Percentiles rank a stretch among this genome's conserved stretches.
These are phyloP conservation scores for Clavispora carvajalis DNA, from an alignment of 805 yeast species.

Conservation along the genomic window DNA sequence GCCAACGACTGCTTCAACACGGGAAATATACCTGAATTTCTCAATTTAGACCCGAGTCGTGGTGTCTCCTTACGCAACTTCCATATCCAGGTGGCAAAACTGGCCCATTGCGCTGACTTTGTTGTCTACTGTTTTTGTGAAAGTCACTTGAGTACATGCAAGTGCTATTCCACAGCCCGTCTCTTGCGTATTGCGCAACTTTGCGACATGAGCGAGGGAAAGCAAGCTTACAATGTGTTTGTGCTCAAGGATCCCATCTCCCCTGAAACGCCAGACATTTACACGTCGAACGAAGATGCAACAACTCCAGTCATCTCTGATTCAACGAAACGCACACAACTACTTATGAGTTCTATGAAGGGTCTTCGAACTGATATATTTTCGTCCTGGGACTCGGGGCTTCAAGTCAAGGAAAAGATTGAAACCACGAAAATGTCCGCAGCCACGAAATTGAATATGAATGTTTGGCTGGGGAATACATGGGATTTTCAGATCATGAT, in stretches of 20 bases:
- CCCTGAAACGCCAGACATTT: conserved; percentile 3
- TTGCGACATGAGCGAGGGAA: conserved; percentile 9
- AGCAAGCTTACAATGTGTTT: conserved; percentile 18
- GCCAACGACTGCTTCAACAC: conserved; percentile 40
- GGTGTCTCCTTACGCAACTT: conserved; percentile 81
- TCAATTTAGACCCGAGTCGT: conserved; percentile 57
- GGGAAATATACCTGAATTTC: conserved; percentile 47
- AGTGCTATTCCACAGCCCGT: conserved; percentile 22
- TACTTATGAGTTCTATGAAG: conserved; percentile 9
- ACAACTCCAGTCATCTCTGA: conserved; percentile 7
- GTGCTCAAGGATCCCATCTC: conserved; percentile 2
- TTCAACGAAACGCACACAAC: conserved; percentile 15
- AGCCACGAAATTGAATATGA: conserved; percentile 52
- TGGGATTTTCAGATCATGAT: conserved; percentile 56
- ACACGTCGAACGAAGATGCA: conserved; percentile 12
- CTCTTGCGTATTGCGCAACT: conserved; percentile 35
- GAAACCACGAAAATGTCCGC: conserved; percentile 82
- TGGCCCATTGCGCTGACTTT: conserved; percentile 69
- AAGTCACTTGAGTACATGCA: conserved; percentile 5
- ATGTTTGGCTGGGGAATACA: conserved; percentile 80
- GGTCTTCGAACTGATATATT: conserved; percentile 8
- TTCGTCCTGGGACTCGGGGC: conserved; percentile 58
- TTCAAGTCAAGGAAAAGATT: conserved; percentile 66
- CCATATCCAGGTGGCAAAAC: conserved; percentile 78
- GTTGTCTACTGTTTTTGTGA: conserved; percentile 49